Percentiles rank a stretch among this genome's conserved stretches.
Conservation (phyloP, 805 yeast genomes). For the Saturnispora galanensis region DNA sequence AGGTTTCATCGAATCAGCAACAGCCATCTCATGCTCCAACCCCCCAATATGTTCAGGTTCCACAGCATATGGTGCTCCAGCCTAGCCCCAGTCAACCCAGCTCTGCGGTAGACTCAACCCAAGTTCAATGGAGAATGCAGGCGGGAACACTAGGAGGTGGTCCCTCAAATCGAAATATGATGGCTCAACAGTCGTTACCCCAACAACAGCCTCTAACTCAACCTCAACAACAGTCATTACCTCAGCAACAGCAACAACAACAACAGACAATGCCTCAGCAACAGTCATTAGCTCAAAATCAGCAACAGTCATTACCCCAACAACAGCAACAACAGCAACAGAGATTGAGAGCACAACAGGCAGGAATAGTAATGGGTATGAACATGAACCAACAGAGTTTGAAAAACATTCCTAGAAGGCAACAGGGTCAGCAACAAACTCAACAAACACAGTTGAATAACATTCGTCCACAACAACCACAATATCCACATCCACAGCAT, state of each 20-base stretch:
- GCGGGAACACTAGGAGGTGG: constrained; percentile 4
- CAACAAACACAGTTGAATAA: neutral
- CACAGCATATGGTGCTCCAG: constrained; percentile 20
- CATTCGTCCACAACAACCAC: constrained; percentile 13
- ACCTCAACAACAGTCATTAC: constrained; percentile 9
- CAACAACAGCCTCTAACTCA: constrained; percentile 9
- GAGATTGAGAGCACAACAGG: constrained; percentile 8
- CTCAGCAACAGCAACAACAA: constrained; percentile 9
- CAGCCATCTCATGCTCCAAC: constrained; percentile 6
- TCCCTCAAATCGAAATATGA: neutral
- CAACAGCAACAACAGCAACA: constrained; percentile 9
- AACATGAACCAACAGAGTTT: constrained; percentile 2
- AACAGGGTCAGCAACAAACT: neutral
- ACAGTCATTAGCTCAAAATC: constrained; percentile 6
- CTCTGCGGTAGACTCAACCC: constrained; percentile 5
- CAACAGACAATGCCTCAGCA: neutral
- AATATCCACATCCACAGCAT: constrained; percentile 5
- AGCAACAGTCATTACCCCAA: constrained; percentile 8
- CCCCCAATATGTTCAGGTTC: constrained; percentile 14
- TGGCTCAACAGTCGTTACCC: neutral
- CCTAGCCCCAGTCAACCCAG: constrained; percentile 14
- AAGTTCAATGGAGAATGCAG: constrained; percentile 6
- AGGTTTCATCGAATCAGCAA: neutral
- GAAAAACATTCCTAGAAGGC: constrained; percentile 2
- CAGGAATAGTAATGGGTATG: constrained; percentile 8